Conservation (phyloP, 2,329 filamentous ascomycete species). For the Pestalotiopsis sp. region DNA sequence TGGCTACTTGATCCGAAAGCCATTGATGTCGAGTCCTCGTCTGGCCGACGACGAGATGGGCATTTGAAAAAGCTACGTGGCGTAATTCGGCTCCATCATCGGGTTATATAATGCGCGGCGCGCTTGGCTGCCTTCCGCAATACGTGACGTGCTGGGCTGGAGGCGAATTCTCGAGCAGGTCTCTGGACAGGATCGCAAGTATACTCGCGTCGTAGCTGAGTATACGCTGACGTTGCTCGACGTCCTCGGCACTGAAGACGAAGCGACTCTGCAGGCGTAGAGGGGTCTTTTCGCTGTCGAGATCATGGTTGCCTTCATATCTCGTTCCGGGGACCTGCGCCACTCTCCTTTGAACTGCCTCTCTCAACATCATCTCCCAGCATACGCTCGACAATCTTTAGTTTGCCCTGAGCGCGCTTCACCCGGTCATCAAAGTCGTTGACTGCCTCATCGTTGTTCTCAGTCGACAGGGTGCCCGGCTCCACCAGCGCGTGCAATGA, state of each 20-base stretch:
- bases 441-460: constrained; percentile 87
- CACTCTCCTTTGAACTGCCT: background rate
- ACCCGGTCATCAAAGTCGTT: constrained; percentile 86
- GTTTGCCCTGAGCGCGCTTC: constrained; percentile 81
- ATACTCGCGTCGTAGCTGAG: background rate
- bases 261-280: background rate
- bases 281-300: background rate
- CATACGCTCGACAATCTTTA: constrained; percentile 81
- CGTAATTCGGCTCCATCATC: too few relatives aligned
- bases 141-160: background rate
- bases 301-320: constrained; percentile 7
- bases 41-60: too few relatives aligned
- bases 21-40: too few relatives aligned
- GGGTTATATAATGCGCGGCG: too few relatives aligned
- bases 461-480: constrained; percentile 73
- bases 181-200: background rate
- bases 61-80: too few relatives aligned
- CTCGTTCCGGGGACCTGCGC: constrained; percentile 13
- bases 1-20: background rate
- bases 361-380: constrained; percentile 35
- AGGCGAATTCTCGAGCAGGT: background rate
- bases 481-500: constrained; percentile 79
- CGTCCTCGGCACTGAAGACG: background rate
- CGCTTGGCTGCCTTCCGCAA: too few relatives aligned
- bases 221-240: background rate